Percentiles rank a stretch among this genome's conserved stretches.
These are phyloP conservation scores for Silene vulgaris DNA, from an alignment of 179 eudicot genomes.

Conservation along the genomic window DNA sequence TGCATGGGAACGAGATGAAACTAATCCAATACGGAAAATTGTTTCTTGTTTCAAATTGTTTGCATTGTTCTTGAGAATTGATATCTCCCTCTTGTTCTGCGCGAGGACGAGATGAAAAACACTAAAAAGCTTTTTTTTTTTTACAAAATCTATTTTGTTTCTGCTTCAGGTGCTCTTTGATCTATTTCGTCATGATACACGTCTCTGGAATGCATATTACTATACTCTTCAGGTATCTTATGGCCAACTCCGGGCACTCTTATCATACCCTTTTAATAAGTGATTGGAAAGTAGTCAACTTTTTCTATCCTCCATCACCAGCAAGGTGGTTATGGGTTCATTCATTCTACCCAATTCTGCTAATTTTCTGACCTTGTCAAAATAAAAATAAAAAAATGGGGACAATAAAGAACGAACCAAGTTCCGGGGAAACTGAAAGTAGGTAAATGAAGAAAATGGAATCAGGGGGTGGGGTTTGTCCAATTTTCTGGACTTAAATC, in stretches of 20 bases:
- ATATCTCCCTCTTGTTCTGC: not conserved
- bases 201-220: conserved; percentile 83
- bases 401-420: not conserved
- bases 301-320: not conserved
- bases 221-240: conserved; percentile 67
- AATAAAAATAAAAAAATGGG: not conserved
- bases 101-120: not conserved
- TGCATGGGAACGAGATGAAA: no score
- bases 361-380: not conserved
- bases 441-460: not conserved
- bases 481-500: not conserved
- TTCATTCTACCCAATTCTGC: not conserved
- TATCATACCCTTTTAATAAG: not conserved
- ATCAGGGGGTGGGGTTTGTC: not conserved
- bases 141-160: conserved; percentile 7
- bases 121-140: not conserved
- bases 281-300: not conserved
- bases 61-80: not conserved
- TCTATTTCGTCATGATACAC: conserved; percentile 76
- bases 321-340: not conserved
- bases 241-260: not conserved
- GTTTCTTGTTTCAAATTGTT: not conserved
- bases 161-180: conserved; percentile 69
- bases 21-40: no score
- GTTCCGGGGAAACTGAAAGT: not conserved